These are phyloP conservation scores for Cystofilobasidium ferigula DNA, from an alignment of 768 basidiomycete genomes.

Conservation along the genomic window DNA sequence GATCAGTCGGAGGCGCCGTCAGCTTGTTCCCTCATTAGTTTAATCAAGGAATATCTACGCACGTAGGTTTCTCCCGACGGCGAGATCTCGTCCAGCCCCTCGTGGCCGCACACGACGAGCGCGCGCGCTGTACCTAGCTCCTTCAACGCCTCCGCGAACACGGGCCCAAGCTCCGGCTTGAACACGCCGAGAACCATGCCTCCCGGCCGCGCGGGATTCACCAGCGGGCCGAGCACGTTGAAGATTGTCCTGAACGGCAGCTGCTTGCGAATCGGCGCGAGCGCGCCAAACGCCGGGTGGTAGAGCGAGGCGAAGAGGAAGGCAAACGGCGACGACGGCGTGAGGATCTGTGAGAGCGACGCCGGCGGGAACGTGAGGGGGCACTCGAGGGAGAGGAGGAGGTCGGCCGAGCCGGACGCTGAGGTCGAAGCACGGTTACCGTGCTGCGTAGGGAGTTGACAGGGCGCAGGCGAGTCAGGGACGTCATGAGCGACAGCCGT, in stretches of 20 bases:
- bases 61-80: conserved; percentile 79
- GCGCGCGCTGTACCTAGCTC: conserved; percentile 70
- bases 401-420: conserved; percentile 83
- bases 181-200: conserved; percentile 90
- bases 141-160: conserved; percentile 64
- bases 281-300: conserved; percentile 69
- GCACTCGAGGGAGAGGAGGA: conserved; percentile 73
- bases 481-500: background rate
- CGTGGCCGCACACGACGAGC: conserved; percentile 83
- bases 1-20: background rate
- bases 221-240: conserved; percentile 85
- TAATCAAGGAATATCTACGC: conserved; percentile 39
- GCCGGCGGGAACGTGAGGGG: conserved; percentile 51
- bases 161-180: conserved; percentile 61
- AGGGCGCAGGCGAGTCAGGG: background rate
- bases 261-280: conserved; percentile 71
- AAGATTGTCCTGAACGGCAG: conserved; percentile 94
- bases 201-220: conserved; percentile 75
- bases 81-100: conserved; percentile 87
- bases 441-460: conserved; percentile 48
- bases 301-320: conserved; percentile 92
- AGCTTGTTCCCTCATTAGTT: background rate
- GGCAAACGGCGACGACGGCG: conserved; percentile 49
- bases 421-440: conserved; percentile 82
- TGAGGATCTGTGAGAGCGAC: conserved; percentile 43